These are phyloP conservation scores for Lineolata rhizophorae DNA, from an alignment of 495 filamentous ascomycete genomes.

Conservation along the genomic window DNA sequence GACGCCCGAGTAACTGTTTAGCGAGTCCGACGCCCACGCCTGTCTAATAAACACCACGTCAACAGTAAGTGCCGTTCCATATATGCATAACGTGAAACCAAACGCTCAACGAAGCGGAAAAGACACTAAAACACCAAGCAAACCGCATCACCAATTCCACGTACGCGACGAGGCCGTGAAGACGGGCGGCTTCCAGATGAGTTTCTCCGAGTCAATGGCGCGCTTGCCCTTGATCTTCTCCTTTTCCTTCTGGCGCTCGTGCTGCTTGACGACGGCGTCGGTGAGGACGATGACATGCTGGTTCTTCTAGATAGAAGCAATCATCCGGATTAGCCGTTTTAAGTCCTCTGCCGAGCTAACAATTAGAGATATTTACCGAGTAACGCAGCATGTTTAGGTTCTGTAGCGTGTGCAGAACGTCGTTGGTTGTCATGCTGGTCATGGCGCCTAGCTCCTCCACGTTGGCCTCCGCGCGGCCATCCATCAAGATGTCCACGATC, in stretches of 20 bases:
- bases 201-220: slow-evolving; percentile 48
- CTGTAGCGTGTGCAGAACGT: slow-evolving; percentile 82
- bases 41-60: no score
- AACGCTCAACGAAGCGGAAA: neutral
- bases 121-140: no score
- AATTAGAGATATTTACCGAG: slow-evolving; percentile 27
- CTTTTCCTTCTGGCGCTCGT: slow-evolving; percentile 47
- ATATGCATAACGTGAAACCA: no score
- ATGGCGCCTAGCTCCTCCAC: slow-evolving; percentile 57
- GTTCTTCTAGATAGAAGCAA: slow-evolving; percentile 34
- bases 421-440: slow-evolving; percentile 86
- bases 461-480: slow-evolving; percentile 40
- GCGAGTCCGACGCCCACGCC: no score
- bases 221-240: slow-evolving; percentile 56
- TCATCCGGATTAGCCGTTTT: neutral
- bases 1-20: no score
- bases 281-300: slow-evolving; percentile 83
- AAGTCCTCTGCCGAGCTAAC: neutral
- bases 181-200: slow-evolving; percentile 91
- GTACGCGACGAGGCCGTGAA: slow-evolving; percentile 75
- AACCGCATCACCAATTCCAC: slow-evolving; percentile 83
- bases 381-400: slow-evolving; percentile 88
- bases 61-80: no score
- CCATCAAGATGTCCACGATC: slow-evolving; percentile 54
- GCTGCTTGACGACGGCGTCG: slow-evolving; percentile 54